phyloP scores from a whole-genome alignment of 306 rosid species.

The Castanea crenata region DNA sequence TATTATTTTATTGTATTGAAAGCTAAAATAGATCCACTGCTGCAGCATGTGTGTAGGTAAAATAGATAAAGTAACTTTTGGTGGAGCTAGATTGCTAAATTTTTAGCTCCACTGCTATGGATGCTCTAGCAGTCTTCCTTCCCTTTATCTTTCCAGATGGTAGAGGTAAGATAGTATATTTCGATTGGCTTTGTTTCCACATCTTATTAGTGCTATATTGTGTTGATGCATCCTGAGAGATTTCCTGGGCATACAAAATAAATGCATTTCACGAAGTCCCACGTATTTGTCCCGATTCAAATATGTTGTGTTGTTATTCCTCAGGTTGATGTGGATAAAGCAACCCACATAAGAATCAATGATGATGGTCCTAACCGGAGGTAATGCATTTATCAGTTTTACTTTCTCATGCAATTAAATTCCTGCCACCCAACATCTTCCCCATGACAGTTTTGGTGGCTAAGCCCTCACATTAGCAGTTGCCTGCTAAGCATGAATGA shows the following conservation, averaged over 20 bases:
- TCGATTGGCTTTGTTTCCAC: neutral
- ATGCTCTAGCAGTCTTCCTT: too few relatives aligned
- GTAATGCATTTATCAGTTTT: constrained; percentile 35
- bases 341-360: constrained; percentile 62
- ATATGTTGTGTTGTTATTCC: constrained; percentile 2
- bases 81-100: too few relatives aligned
- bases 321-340: constrained; percentile 90
- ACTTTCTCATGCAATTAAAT: constrained; percentile 10
- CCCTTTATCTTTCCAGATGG: neutral
- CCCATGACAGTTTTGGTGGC: neutral
- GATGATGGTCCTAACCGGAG: constrained; percentile 75
- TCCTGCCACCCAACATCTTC: neutral
- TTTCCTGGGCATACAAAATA: neutral
- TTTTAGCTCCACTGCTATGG: too few relatives aligned
- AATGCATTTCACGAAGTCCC: neutral
- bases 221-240: neutral
- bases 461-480: neutral
- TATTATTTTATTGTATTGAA: too few relatives aligned
- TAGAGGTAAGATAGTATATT: neutral
- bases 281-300: neutral
- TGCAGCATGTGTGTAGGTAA: too few relatives aligned
- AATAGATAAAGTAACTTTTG: too few relatives aligned
- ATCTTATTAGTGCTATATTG: neutral
- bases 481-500: neutral
- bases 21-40: too few relatives aligned